These are phyloP conservation scores for Pythium phragmitis DNA, from an alignment of 352 stramenopile genomes.

Conservation along the genomic window DNA sequence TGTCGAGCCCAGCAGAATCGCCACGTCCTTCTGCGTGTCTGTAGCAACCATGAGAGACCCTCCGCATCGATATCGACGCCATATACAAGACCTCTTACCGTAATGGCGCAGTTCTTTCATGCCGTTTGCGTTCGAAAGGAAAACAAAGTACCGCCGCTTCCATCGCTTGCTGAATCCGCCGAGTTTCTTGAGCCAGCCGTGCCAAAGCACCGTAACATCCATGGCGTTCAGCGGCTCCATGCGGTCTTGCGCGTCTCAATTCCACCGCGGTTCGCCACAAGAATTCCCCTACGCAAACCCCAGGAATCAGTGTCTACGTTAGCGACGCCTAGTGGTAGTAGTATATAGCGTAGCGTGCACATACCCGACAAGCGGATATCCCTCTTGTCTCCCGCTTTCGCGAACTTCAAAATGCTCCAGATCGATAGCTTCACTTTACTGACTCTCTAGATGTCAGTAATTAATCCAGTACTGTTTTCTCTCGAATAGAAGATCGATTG, in stretches of 20 bases:
- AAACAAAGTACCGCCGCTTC: slow-evolving; percentile 77
- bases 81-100: slow-evolving; percentile 25
- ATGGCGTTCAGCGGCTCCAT: slow-evolving; percentile 37
- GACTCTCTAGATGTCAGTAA: not conserved
- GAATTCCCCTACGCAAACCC: not conserved
- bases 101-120: slow-evolving; percentile 81
- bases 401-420: slow-evolving; percentile 12
- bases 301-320: not conserved
- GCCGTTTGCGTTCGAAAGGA: slow-evolving; percentile 60
- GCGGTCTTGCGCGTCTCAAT: not conserved
- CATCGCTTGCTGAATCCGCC: slow-evolving; percentile 82
- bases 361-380: not conserved
- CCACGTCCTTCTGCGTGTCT: slow-evolving; percentile 65
- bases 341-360: not conserved
- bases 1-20: slow-evolving; percentile 54
- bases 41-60: not conserved
- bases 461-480: not conserved
- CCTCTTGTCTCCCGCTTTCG: not conserved
- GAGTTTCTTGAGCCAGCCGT: slow-evolving; percentile 85
- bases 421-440: slow-evolving; percentile 3
- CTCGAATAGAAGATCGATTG: slow-evolving; percentile 8
- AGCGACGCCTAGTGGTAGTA: not conserved
- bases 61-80: not conserved
- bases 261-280: not conserved
- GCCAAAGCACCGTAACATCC: slow-evolving; percentile 74